These are phyloP conservation scores for Nigrospora oryzae DNA, from an alignment of 2,329 filamentous ascomycete species.

Conservation along the genomic window DNA sequence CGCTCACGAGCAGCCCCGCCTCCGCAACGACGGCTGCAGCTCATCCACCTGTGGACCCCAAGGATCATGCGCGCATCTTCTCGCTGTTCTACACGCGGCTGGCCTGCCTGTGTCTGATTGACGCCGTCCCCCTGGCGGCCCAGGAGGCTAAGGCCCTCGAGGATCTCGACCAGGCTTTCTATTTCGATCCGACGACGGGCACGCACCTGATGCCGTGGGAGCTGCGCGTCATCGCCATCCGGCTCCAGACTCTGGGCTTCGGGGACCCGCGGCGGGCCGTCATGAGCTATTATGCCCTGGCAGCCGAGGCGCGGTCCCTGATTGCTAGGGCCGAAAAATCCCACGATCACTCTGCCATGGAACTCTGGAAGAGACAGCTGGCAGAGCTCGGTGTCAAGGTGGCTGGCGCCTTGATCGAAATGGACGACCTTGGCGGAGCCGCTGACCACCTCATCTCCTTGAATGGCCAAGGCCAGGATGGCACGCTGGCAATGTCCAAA, in stretches of 20 bases:
- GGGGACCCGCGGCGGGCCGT: constrained; percentile 77
- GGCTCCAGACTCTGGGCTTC: constrained; percentile 79
- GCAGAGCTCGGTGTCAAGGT: constrained; percentile 65
- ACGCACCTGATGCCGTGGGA: constrained; percentile 77
- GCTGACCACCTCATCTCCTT: constrained; percentile 62
- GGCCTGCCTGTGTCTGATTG: constrained; percentile 72
- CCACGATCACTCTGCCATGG: constrained; percentile 44
- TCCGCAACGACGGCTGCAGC: constrained; percentile 24
- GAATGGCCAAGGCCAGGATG: constrained; percentile 23
- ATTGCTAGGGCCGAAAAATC: constrained; percentile 36
- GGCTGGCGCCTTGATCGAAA: constrained; percentile 64
- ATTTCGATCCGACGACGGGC: constrained; percentile 43
- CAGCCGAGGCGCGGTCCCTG: constrained; percentile 61
- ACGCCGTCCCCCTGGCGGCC: constrained; percentile 59
- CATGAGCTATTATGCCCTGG: constrained; percentile 85
- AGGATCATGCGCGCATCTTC: constrained; percentile 62
- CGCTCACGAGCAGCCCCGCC: constrained; percentile 42
- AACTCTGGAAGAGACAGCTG: constrained; percentile 64
- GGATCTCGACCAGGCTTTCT: constrained; percentile 50
- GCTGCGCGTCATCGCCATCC: constrained; percentile 72
- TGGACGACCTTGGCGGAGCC: constrained; percentile 80
- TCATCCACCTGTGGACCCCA: constrained; percentile 30
- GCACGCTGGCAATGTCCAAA: constrained; percentile 36
- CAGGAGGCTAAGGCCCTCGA: constrained; percentile 59
- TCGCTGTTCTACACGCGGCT: constrained; percentile 72